These are phyloP conservation scores for Aspergillus proliferans DNA, from an alignment of 2,329 filamentous ascomycete species.

Conservation along the genomic window DNA sequence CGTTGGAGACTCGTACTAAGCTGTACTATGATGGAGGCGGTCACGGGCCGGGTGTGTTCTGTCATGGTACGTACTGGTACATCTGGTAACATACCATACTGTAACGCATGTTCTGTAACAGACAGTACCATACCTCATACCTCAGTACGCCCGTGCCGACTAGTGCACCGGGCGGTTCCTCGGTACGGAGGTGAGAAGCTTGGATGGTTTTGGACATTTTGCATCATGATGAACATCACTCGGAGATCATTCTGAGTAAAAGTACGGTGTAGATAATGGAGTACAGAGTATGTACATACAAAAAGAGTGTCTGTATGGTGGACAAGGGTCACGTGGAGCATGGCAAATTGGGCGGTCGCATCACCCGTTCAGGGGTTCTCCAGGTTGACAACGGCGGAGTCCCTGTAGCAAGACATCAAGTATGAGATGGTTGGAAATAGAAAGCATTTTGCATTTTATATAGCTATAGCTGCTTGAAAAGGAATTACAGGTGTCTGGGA, in stretches of 20 bases:
- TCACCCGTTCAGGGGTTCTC: not conserved
- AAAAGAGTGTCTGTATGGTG: not conserved
- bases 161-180: not conserved
- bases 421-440: not conserved
- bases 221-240: slow-evolving; percentile 16
- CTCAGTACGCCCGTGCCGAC: not conserved
- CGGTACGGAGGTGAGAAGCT: not conserved
- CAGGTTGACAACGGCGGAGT: not conserved
- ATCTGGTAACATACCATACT: not conserved
- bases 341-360: not conserved
- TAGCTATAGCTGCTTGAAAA: not conserved
- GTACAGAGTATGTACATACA: too few species aligned
- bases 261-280: not conserved
- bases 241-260: not conserved
- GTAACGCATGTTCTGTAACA: not conserved
- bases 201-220: slow-evolving; percentile 2
- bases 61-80: not conserved
- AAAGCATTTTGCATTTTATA: not conserved
- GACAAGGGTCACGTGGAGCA: not conserved
- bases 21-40: not conserved
- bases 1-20: too few species aligned
- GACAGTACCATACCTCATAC: not conserved
- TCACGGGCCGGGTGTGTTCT: not conserved
- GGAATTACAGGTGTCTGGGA: not conserved
- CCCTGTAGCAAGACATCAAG: not conserved